Base-by-base conservation (phyloP, 192 early-diverging fungal species). In the Haplosporangium gracile region DNA sequence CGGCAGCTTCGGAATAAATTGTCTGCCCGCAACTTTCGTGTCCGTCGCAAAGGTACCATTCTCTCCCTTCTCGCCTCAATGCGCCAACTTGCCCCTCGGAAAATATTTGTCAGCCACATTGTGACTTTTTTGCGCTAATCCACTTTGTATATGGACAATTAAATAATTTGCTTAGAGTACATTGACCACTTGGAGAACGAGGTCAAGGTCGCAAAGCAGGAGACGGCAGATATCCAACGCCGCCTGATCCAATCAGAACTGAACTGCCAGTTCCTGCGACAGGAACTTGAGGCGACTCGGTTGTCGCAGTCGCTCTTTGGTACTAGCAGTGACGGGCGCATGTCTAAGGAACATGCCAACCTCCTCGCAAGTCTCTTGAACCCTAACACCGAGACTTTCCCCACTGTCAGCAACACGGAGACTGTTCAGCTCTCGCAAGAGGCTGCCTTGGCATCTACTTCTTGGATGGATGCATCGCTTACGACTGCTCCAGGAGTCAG, bases 1-100 rank as follows among this genome's bases (percentile, higher is more conserved):
- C 88, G 95, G 38, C 94, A 95, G 87, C 88, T 96, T 87, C 91
- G 96, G 60, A 97, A 97, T 88, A 97, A 97, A 82, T 93, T 97
- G 57, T 95, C 94, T 32, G 96, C 96, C 22, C 89, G 95, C 73
- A 96, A 96, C 88, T 97, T 97, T 81, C 91, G 96, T 47, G 91
- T 93, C 68, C 91, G 96, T 49, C 90, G 95, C 88, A 97, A 97
- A 90, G 96, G 90, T 93, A 77, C 13, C 9, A 16, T 16, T 24
- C 1, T 32, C 11, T 70, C 16, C 16, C 15, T 2, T 36, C 8
- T 42, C 22, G 13, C 38, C 32, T 38, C 15, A 24, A 5, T 32
- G 13, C 18, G 32, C 20, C 32, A 39, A 34, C n/a, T 20, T 16
- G n/a, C 57, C 24, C 53, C 18, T 24, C 53, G 53, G 53, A 45